A percentile compares a stretch with the other conserved stretches of the same genome.
phyloP scores from a whole-genome alignment of 495 filamentous ascomycete species.

The Aspergillus funiculosus region DNA sequence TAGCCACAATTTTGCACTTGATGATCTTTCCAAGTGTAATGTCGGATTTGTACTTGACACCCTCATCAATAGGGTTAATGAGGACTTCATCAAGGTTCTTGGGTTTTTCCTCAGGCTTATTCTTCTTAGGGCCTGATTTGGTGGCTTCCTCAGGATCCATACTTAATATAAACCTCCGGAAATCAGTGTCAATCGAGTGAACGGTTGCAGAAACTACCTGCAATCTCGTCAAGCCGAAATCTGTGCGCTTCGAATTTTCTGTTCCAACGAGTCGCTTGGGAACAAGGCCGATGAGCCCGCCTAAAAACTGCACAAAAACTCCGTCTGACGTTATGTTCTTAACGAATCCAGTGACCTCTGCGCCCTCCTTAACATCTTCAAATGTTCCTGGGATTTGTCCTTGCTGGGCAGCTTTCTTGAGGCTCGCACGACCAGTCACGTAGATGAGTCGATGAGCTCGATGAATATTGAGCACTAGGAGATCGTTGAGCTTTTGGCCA shows the following conservation, averaged over 20 bases:
- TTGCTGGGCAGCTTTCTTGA: conserved; percentile 68
- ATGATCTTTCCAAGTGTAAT: conserved; percentile 67
- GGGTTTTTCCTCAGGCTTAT: conserved; percentile 19
- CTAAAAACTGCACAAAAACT: conserved; percentile 77
- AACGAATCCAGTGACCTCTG: conserved; percentile 72
- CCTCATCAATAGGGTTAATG: conserved; percentile 64
- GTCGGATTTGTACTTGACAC: conserved; percentile 59
- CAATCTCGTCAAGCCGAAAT: conserved; percentile 68
- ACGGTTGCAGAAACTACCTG: conserved; percentile 68
- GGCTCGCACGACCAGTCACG: conserved; percentile 71
- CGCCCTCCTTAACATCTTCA: conserved; percentile 62
- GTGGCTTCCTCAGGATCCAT: conserved; percentile 43
- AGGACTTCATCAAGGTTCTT: conserved; percentile 38
- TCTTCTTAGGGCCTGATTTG: conserved; percentile 30
- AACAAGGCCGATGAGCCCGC: conserved; percentile 68
- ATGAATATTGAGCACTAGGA: conserved; percentile 77
- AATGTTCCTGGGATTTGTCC: conserved; percentile 58
- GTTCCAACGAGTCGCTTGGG: conserved; percentile 66
- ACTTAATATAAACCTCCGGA: conserved; percentile 57
- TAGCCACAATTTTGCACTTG: conserved; percentile 68
- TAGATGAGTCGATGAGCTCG: conserved; percentile 64
- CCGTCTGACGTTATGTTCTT: conserved; percentile 72
- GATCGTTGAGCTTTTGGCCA: conserved; percentile 72
- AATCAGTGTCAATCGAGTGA: conserved; percentile 56
- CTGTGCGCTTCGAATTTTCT: conserved; percentile 57